These are phyloP conservation scores for Phtheirospermum japonicum DNA, from an alignment of 257 asterid genomes.

Conservation along the genomic window DNA sequence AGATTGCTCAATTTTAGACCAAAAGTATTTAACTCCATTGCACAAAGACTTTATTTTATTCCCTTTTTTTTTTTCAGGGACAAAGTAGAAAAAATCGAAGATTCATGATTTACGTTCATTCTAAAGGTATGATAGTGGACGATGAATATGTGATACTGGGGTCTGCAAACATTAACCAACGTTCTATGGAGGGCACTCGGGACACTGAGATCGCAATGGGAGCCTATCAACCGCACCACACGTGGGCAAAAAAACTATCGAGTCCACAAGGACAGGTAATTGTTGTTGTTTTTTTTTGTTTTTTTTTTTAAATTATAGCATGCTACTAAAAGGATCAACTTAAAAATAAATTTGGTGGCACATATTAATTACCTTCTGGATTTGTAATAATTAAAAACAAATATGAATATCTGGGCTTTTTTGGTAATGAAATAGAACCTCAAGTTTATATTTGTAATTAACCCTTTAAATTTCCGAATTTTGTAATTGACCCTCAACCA, in stretches of 20 bases:
- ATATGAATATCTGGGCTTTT: no score
- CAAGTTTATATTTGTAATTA: no score
- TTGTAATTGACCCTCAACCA: not conserved
- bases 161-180: constrained; percentile 91
- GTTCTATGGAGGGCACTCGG: constrained; percentile 90
- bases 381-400: no score
- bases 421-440: no score
- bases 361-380: no score
- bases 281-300: not conserved
- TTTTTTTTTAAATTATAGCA: no score
- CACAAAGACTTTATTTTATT: no score
- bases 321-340: no score
- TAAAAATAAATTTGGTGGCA: no score
- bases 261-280: constrained; percentile 89
- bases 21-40: not conserved
- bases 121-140: constrained; percentile 95
- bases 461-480: not conserved
- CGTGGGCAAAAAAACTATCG: constrained; percentile 71
- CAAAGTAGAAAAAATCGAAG: constrained; percentile 68
- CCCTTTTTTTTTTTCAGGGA: constrained; percentile 61
- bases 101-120: constrained; percentile 97
- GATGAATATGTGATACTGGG: constrained; percentile 88
- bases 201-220: constrained; percentile 99
- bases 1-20: not conserved
- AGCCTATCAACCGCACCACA: constrained; percentile 86